Base-by-base conservation (phyloP, 2,329 filamentous ascomycete species). In the Neocucurbitaria cava region DNA sequence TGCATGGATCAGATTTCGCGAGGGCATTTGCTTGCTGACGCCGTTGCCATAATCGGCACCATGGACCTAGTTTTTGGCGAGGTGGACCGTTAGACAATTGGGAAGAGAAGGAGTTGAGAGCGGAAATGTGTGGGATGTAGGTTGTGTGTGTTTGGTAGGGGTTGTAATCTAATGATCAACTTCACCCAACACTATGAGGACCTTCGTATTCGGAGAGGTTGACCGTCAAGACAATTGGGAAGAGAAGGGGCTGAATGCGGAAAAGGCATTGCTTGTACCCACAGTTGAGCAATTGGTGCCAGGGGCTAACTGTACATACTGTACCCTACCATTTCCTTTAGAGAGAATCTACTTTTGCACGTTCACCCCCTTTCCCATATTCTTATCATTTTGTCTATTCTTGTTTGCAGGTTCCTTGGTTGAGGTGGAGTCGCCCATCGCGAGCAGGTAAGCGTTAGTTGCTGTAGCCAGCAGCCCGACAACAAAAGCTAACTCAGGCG, bases 1-100 rank as follows among this genome's bases (percentile, higher is more conserved):
- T 94, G 92, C 64, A 97, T 99, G 77, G 95, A 99, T 77, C 94
- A 98, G 74, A 85, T 99, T 51, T 88, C 88, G 62, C 89, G 91
- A 79, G 95, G 95, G 28, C 96, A 99, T 81, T 80, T 99, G 78
- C 81, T 99, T 69, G 95, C 96, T 57, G 95, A 99, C 78, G 95
- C 94, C 23, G 95, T 99, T 45, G 96, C 95, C 43, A 93, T 98
- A 55, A 98, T 98, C 68, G 86, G 86, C 61, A 85, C 72, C 0
- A 69, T 72, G 65, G 76, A 78, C 52, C 38, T 78, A 1, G 76
- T 78, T 7, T 77, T 77, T 26, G 75, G 71, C 3, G 70, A 74
- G 18, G 61, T 70, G 0, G 66, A 70, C 9, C 24, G 24, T 26
- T 5, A 26, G 24, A 26, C 24, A 26, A 26, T 26, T 9, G 33